Conservation (phyloP, 2,329 filamentous ascomycete species). For the Fusarium sp. region DNA sequence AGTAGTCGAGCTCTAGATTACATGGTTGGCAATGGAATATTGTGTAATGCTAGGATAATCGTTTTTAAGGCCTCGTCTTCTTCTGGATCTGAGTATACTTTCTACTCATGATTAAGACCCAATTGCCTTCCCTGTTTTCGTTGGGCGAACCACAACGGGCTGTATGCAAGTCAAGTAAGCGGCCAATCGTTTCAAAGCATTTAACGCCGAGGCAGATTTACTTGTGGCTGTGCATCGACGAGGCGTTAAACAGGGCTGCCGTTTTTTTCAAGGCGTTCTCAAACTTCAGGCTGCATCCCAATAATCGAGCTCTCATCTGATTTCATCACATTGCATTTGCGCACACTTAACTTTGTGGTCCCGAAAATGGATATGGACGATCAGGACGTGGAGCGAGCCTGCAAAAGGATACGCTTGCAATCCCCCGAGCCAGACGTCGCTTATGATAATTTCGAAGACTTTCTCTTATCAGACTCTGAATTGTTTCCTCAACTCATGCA, state of each 20-base stretch:
- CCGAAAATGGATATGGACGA: not conserved
- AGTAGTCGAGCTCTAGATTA: not conserved
- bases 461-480: not conserved
- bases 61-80: no score
- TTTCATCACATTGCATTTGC: accelerated
- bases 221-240: not conserved
- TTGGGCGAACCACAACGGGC: no score
- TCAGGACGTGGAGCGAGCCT: not conserved
- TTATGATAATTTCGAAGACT: accelerated
- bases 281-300: not conserved
- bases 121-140: no score
- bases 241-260: not conserved
- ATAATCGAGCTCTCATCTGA: not conserved
- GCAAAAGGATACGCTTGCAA: not conserved
- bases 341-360: accelerated
- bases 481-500: accelerated
- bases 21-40: no score
- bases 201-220: not conserved
- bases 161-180: no score
- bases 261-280: not conserved
- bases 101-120: no score
- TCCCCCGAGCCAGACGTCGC: accelerated
- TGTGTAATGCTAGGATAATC: no score
- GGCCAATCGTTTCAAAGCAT: not conserved
- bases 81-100: no score